phyloP scores from a whole-genome alignment of 768 basidiomycete species.

The Xerocomus brunneocitrinus region DNA sequence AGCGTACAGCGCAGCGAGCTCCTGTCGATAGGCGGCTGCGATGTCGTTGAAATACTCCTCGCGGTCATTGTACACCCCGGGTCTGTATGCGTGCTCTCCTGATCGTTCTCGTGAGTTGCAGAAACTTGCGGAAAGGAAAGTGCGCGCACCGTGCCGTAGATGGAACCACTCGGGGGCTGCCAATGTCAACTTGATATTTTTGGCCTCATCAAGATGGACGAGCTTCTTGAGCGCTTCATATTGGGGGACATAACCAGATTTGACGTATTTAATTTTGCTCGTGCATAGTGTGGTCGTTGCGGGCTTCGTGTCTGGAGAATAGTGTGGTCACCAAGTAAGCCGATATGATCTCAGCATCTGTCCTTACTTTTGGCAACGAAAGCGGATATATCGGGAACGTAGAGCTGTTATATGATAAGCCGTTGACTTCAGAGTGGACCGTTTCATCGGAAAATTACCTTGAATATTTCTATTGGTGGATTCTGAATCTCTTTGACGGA shows the following conservation, averaged over 20 bases:
- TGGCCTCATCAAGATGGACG: constrained; percentile 58
- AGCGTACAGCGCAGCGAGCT: background rate
- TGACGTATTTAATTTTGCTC: constrained; percentile 60
- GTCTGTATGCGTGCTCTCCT: constrained; percentile 23
- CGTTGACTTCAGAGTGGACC: background rate
- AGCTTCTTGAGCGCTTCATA: constrained; percentile 57
- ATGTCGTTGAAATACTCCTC: constrained; percentile 49
- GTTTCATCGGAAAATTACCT: constrained; percentile 6
- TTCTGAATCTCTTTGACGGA: constrained; percentile 17
- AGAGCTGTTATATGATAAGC: constrained; percentile 14
- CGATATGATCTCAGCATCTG: no score
- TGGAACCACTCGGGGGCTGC: constrained; percentile 73
- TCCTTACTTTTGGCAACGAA: constrained; percentile 18
- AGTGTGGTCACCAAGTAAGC: background rate
- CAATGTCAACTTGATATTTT: constrained; percentile 68
- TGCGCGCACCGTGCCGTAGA: constrained; percentile 53
- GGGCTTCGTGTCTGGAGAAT: constrained; percentile 17
- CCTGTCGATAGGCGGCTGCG: background rate
- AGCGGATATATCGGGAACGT: constrained; percentile 25
- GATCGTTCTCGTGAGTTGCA: background rate
- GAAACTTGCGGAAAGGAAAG: background rate
- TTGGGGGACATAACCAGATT: constrained; percentile 59
- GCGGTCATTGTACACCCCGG: constrained; percentile 17
- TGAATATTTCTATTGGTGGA: constrained; percentile 26
- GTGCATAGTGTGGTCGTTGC: constrained; percentile 29